Conservation (phyloP, 305 asterid species). For the Plantago lanceolata region DNA sequence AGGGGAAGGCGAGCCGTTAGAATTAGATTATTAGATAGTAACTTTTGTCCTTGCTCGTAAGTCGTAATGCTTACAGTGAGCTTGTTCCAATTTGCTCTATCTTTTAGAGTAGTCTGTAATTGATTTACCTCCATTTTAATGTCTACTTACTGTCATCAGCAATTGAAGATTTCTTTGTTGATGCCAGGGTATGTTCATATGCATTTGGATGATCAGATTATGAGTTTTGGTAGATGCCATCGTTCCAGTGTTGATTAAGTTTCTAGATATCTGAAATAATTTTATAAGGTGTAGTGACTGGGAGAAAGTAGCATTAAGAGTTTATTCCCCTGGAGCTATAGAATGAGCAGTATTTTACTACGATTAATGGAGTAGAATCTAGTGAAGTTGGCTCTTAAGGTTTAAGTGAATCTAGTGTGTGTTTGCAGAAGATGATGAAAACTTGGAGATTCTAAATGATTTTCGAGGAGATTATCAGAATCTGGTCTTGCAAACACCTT, state of each 20-base stretch:
- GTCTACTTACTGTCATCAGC: not conserved
- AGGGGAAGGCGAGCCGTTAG: not conserved
- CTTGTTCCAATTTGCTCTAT: not conserved
- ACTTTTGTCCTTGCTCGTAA: not conserved
- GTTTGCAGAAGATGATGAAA: not conserved
- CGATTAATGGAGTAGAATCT: not conserved
- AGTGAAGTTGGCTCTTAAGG: not conserved
- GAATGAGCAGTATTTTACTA: not conserved
- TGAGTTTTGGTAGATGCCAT: not conserved
- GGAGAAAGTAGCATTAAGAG: not conserved
- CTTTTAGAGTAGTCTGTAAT: not conserved
- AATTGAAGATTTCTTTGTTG: not conserved
- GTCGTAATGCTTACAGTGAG: too few relatives aligned
- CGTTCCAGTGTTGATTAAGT: not conserved
- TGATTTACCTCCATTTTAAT: not conserved
- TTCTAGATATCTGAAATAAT: not conserved
- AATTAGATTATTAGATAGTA: too few relatives aligned
- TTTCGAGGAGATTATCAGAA: not conserved
- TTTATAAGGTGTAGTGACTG: not conserved
- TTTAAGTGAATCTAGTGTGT: not conserved
- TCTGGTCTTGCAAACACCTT: not conserved
- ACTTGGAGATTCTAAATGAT: too few relatives aligned
- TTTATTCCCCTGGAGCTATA: constrained; percentile 6
- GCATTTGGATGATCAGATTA: not conserved
- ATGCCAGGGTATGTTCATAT: not conserved